Evolutionary conservation across 345 rosid species (phyloP).

Genomic region (Arabidopsis thaliana): DNA sequence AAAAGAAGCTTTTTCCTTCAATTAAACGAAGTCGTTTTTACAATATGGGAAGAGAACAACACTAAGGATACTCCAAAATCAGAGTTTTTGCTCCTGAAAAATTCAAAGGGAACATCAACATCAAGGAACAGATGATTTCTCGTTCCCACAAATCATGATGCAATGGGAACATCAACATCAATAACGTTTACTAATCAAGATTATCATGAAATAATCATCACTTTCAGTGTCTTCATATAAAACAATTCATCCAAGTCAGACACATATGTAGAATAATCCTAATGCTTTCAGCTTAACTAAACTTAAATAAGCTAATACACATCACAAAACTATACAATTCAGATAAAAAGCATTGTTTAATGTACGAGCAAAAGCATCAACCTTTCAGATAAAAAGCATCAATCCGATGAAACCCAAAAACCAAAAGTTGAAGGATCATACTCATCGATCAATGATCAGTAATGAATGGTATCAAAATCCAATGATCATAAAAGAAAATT

Average conservation of each 20-base stretch:
- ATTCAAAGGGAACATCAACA: background rate
- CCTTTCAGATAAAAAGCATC: background rate
- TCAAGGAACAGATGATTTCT: background rate
- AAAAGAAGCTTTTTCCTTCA: background rate
- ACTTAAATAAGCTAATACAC: background rate
- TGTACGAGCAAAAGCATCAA: conserved; percentile 12
- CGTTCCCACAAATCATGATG: background rate
- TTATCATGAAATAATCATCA: no score
- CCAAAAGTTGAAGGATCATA: background rate
- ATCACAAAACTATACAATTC: conserved; percentile 14
- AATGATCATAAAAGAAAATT: background rate
- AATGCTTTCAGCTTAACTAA: no score
- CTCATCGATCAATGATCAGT: conserved; percentile 13
- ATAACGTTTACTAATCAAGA: no score
- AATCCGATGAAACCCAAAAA: conserved; percentile 11
- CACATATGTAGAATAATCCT: no score
- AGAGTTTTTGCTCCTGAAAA: conserved; percentile 2
- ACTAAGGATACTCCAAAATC: background rate
- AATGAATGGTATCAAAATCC: background rate
- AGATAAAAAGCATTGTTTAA: background rate
- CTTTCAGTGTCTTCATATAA: no score
- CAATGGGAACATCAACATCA: no score
- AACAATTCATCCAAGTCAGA: no score
- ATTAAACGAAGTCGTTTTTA: background rate
- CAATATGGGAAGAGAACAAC: conserved; percentile 11